Base-by-base conservation (phyloP, 768 basidiomycete genomes). In the Suillus occidentalis region DNA sequence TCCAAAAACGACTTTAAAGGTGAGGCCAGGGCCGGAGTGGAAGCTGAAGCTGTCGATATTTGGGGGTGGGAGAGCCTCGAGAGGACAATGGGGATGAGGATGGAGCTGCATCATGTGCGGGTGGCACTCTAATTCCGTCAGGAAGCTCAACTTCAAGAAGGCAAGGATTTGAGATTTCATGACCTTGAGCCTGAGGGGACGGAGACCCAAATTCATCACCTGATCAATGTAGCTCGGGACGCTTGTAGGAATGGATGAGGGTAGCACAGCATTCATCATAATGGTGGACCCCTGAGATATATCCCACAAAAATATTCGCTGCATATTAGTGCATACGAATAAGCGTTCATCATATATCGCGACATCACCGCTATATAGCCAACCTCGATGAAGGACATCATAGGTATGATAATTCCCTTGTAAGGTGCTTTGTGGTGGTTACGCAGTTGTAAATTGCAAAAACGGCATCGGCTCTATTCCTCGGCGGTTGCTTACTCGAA, bases 321-420 rank as follows among this genome's bases (percentile, higher is more conserved):
- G 58, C 78, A 84, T 2, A 73, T 92, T 42, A 82, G 83, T n/a
- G 79, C 83, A 1, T 83, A 87, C 65, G 87, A 92, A 62, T 87
- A 89, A 71, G 81, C 89, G 0, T 97, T 85, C 75, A 77, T 91
- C 34, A 84, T 91, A 67, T 88, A 92, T 0, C 79, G 85, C 63
- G 88, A 81, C 3, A 81, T 97, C 40, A 87, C 85, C 7, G 86
- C 92, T 5, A 73, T 98, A 25, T 76, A 87, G 0, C 83, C 89
- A 8, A 97, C 97, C 1, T 84, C 83, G 20, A 97, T 95, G 0
- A 95, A 92, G 73, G 93, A 97, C 71, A 77, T 98, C 34, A 88
- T 99, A 59, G 85, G 96, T 95, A 66, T 28, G 28, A 28, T 22
- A 87, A 81, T n/a, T n/a, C 7, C 4, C 37, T 50, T 6, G 18